Percentiles rank a stretch among this genome's conserved stretches.
These are phyloP conservation scores for Ceratobasidium sp. DNA, from an alignment of 1,284 basidiomycete genomes.

Conservation along the genomic window DNA sequence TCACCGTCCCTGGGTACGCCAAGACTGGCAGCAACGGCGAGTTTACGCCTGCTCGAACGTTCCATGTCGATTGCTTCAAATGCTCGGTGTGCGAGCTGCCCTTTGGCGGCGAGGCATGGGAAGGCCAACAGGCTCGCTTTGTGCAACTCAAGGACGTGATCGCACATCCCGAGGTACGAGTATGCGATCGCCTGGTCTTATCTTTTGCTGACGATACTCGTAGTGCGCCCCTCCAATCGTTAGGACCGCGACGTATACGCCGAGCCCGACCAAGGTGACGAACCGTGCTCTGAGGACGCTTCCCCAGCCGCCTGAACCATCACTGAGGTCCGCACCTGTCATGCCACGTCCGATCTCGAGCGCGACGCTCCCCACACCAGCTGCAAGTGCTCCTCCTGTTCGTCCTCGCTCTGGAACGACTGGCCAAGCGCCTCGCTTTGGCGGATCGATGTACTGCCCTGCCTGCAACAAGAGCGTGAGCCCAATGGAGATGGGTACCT, in stretches of 20 bases:
- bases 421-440: constrained; percentile 44
- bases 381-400: constrained; percentile 56
- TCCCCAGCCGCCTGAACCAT: constrained; percentile 16
- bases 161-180: constrained; percentile 35
- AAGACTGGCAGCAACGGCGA: constrained; percentile 35
- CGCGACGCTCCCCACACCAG: constrained; percentile 47
- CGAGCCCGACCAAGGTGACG: constrained; percentile 8
- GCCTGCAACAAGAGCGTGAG: constrained; percentile 74
- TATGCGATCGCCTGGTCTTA: constrained; percentile 24
- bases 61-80: constrained; percentile 35
- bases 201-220: neutral
- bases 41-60: constrained; percentile 23
- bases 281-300: constrained; percentile 16
- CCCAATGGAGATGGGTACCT: constrained; percentile 80
- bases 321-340: constrained; percentile 27
- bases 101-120: constrained; percentile 34
- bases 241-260: constrained; percentile 34
- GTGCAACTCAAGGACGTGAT: constrained; percentile 34
- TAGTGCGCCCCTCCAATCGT: constrained; percentile 36
- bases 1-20: constrained; percentile 32
- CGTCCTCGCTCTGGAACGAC: constrained; percentile 26
- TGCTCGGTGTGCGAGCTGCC: constrained; percentile 35
- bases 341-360: constrained; percentile 1
- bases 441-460: constrained; percentile 58
- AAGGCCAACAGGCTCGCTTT: constrained; percentile 32